A percentile compares a stretch with the other conserved stretches of the same genome.
These are phyloP conservation scores for Colletotrichum camelliae DNA, from an alignment of 2,329 filamentous ascomycete species.

Conservation along the genomic window DNA sequence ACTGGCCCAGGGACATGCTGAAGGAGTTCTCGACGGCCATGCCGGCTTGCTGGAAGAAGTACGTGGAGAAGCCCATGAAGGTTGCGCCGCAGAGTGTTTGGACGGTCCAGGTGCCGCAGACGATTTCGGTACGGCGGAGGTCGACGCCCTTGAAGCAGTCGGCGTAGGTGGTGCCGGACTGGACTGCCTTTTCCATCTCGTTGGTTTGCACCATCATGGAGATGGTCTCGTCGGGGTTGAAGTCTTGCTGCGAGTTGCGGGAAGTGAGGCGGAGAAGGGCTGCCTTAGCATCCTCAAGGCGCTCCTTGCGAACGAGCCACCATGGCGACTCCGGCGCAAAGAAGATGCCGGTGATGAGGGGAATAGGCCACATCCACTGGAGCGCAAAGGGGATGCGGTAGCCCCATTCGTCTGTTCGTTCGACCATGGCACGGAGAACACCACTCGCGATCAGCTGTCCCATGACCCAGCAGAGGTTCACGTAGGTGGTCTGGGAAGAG, in stretches of 20 bases:
- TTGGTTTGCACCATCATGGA: slow-evolving; percentile 59
- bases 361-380: slow-evolving; percentile 55
- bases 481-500: slow-evolving; percentile 43
- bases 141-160: slow-evolving; percentile 55
- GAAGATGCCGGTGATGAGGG: slow-evolving; percentile 45
- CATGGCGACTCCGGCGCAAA: slow-evolving; percentile 56
- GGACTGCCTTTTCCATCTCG: slow-evolving; percentile 47
- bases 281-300: slow-evolving; percentile 42
- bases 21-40: slow-evolving; percentile 42
- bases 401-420: slow-evolving; percentile 43
- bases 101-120: slow-evolving; percentile 42
- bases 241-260: slow-evolving; percentile 30
- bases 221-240: slow-evolving; percentile 48
- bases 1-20: slow-evolving; percentile 46
- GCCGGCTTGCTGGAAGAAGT: slow-evolving; percentile 50
- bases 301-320: slow-evolving; percentile 50
- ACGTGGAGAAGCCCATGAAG: slow-evolving; percentile 39
- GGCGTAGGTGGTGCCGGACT: slow-evolving; percentile 45
- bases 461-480: slow-evolving; percentile 56
- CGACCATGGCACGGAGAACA: slow-evolving; percentile 45
- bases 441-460: slow-evolving; percentile 52
- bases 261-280: slow-evolving; percentile 44
- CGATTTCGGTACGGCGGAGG: slow-evolving; percentile 51
- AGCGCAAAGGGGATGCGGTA: slow-evolving; percentile 55
- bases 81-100: slow-evolving; percentile 45